Conservation (phyloP, 2,329 filamentous ascomycete genomes). For the Nectriaceae sp. region DNA sequence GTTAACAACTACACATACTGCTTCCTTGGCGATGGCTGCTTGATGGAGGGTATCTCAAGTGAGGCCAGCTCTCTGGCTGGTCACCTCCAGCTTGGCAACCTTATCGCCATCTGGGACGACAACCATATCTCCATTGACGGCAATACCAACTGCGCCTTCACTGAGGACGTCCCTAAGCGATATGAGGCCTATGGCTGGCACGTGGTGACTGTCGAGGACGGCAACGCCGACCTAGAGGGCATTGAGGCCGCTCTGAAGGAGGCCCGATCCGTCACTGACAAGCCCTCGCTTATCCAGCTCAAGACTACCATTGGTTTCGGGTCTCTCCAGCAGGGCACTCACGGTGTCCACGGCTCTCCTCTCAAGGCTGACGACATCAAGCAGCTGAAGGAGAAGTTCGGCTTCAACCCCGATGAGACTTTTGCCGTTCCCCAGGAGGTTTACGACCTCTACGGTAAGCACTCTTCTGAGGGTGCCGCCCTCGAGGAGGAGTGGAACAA, state of each 20-base stretch:
- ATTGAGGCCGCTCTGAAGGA: conserved; percentile 89
- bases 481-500: conserved; percentile 94
- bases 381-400: conserved; percentile 92
- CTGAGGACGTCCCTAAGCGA: conserved; percentile 91
- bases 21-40: conserved; percentile 97
- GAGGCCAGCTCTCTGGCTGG: conserved; percentile 92
- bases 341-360: conserved; percentile 93
- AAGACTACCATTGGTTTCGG: conserved; percentile 97
- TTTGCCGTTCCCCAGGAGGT: conserved; percentile 95
- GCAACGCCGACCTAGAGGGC: conserved; percentile 81
- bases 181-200: conserved; percentile 99
- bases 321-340: conserved; percentile 88
- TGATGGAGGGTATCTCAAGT: conserved; percentile 96
- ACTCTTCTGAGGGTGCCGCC: conserved; percentile 81
- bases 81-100: conserved; percentile 95
- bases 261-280: conserved; percentile 87
- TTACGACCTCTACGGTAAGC: conserved; percentile 87
- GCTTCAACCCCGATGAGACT: conserved; percentile 91
- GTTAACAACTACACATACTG: conserved; percentile 96
- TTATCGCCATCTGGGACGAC: conserved; percentile 97
- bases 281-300: conserved; percentile 95
- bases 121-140: conserved; percentile 97
- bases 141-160: conserved; percentile 94
- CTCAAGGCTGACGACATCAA: conserved; percentile 93
- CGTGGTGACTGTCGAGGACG: conserved; percentile 78